A percentile compares a stretch with the other conserved stretches of the same genome.
Evolutionary conservation across 495 filamentous ascomycete species (phyloP).

Genomic region (Talaromyces nanjingensis): DNA sequence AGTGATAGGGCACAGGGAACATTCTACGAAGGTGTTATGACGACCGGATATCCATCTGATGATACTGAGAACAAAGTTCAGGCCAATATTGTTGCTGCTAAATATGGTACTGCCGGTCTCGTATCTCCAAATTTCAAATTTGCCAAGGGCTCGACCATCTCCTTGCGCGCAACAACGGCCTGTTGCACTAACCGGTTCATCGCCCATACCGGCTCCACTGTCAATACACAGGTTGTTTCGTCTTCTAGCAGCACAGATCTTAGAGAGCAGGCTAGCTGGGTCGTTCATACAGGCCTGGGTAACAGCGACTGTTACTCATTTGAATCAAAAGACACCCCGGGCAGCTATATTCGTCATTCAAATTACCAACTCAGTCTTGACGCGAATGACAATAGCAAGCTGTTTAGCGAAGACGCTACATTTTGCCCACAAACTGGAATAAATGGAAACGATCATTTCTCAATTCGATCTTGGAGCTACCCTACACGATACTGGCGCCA

Average conservation of each 20-base stretch:
- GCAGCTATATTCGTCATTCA: conserved; percentile 46
- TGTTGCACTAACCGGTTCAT: conserved; percentile 42
- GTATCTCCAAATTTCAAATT: conserved; percentile 16
- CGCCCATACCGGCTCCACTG: conserved; percentile 36
- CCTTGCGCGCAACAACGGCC: conserved; percentile 42
- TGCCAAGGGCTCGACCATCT: conserved; percentile 40
- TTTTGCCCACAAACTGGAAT: conserved; percentile 44
- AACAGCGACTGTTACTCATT: conserved; percentile 49
- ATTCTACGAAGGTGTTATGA: conserved; percentile 57
- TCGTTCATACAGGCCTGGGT: conserved; percentile 41
- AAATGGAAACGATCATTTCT: conserved; percentile 23
- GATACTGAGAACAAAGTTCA: conserved; percentile 49
- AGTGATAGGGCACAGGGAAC: conserved; percentile 49
- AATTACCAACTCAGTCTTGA: conserved; percentile 36
- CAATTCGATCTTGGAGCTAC: conserved; percentile 48
- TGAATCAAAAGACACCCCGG: conserved; percentile 46
- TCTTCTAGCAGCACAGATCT: conserved; percentile 40
- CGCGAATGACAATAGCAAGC: conserved; percentile 41
- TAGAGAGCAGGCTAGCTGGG: conserved; percentile 46
- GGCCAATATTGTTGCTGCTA: conserved; percentile 50
- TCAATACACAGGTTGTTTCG: conserved; percentile 45
- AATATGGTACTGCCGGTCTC: conserved; percentile 27
- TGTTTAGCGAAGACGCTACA: conserved; percentile 47
- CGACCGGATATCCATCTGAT: conserved; percentile 49
- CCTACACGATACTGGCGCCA: conserved; percentile 50